A percentile compares a stretch with the other conserved stretches of the same genome.
Conservation (phyloP, 177 flowering plant genomes). For the Vitis hybrid region DNA sequence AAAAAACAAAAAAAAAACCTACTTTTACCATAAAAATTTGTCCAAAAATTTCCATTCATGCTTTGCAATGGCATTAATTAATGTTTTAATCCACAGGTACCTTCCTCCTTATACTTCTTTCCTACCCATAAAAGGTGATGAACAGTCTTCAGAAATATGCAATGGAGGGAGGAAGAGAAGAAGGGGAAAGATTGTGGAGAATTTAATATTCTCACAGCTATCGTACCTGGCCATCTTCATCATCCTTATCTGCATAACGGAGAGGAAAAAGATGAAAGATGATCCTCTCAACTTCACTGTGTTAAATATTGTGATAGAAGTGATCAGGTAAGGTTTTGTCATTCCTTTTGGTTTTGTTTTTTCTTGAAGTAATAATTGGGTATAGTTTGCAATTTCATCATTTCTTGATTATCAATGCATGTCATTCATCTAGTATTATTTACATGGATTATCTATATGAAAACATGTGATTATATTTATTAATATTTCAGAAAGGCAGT, state of each 20-base stretch:
- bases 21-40: no score
- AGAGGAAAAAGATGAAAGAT: slow-evolving; percentile 47
- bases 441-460: no score
- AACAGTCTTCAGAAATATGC: not conserved
- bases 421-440: no score
- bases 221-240: slow-evolving; percentile 56
- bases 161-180: slow-evolving; percentile 3
- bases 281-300: slow-evolving; percentile 78
- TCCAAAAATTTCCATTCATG: not conserved
- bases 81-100: slow-evolving; percentile 29
- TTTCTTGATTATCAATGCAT: no score
- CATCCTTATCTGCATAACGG: slow-evolving; percentile 60
- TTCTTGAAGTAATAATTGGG: not conserved
- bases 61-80: not conserved
- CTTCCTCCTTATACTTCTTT: slow-evolving; percentile 56
- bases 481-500: no score
- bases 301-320: slow-evolving; percentile 58
- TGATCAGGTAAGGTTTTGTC: slow-evolving; percentile 48
- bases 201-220: slow-evolving; percentile 41
- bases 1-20: no score
- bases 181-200: slow-evolving; percentile 22
- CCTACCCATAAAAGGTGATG: slow-evolving; percentile 25
- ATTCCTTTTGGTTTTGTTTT: not conserved
- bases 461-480: no score
- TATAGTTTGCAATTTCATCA: not conserved